Conservation (phyloP, 805 yeast genomes). For the Allodekkera sacchari region DNA sequence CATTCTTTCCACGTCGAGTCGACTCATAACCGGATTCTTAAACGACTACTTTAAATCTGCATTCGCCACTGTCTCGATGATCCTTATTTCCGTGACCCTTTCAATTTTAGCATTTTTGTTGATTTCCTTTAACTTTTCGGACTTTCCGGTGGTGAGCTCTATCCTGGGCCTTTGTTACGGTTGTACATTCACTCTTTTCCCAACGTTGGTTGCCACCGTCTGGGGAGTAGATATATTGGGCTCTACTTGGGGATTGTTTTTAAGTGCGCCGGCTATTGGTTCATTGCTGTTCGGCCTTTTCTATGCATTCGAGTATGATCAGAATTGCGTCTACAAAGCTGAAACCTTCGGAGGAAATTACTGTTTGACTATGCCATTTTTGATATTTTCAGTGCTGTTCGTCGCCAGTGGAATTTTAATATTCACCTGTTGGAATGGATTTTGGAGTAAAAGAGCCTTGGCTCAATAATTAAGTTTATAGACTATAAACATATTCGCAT, state of each 20-base stretch:
- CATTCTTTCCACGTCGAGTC: slow-evolving; percentile 53
- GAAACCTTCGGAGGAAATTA: not conserved
- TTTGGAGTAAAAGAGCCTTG: no score
- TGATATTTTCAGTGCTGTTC: slow-evolving; percentile 3
- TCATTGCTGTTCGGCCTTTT: slow-evolving; percentile 57
- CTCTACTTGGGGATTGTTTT: slow-evolving; percentile 81
- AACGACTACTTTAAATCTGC: slow-evolving; percentile 44
- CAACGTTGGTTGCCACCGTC: slow-evolving; percentile 65
- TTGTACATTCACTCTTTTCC: slow-evolving; percentile 72
- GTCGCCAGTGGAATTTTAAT: slow-evolving; percentile 6
- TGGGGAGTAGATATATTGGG: slow-evolving; percentile 90
- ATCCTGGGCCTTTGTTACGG: slow-evolving; percentile 72
- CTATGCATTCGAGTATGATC: slow-evolving; percentile 60
- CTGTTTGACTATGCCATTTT: slow-evolving; percentile 6
- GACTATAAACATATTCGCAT: no score
- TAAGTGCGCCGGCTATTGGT: slow-evolving; percentile 86
- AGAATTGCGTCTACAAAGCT: not conserved
- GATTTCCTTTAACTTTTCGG: slow-evolving; percentile 7
- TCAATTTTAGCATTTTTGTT: slow-evolving; percentile 8
- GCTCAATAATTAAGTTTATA: no score
- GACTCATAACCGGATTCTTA: slow-evolving; percentile 56
- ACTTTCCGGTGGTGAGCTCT: slow-evolving; percentile 25
- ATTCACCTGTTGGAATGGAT: slow-evolving; percentile 1
- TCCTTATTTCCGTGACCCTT: slow-evolving; percentile 6
- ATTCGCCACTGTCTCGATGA: slow-evolving; percentile 5